Evolutionary conservation across 768 basidiomycete species (phyloP), one percentile per base, ranked within the genome.

Genomic region (Lactarius indigo): DNA sequence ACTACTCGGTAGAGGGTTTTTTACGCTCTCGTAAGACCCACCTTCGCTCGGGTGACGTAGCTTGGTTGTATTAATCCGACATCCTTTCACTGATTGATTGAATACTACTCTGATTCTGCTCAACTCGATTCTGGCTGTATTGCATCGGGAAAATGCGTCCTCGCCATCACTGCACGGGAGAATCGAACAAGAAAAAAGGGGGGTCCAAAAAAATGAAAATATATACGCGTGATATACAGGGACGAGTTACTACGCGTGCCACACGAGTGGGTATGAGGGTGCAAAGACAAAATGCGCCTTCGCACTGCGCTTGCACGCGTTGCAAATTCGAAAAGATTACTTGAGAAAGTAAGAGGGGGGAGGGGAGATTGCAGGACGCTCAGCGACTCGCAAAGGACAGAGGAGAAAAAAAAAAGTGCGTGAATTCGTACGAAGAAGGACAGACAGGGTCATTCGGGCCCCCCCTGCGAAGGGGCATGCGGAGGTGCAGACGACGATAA

Each of bases 361-460:
- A 39, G 35, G 41, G 41, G 28, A n/a, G 12, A 52, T 39, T 62
- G 28, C 41, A 20, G 55, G 60, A 64, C 57, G 69, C 59, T 56
- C 67, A 68, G 57, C 69, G 63, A 65, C 66, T 55, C 57, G n/a
- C 28, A 62, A 62, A 54, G 37, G 60, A 58, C 50, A 56, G 31
- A 41, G 5, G n/a, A 35, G 17, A 20, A 39, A 31, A 33, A 2
- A 50, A 42, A 42, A 50, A 42, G 42, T 67, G 59, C n/a, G 55
- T 6, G 37, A 44, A 57, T 20, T 63, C 66, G 54, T 60, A 63
- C 44, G 30, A 55, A 47, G 55, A 69, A 62, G 30, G 59, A 68
- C 33, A 52, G 63, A 57, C 52, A 56, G 63, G 39, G 37, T 44
- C 39, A 59, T 23, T 57, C 31, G 42, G 26, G 42, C 57, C 61